Base-by-base conservation (phyloP, 192 early-diverging fungal species). In the Coemansia sp. region DNA sequence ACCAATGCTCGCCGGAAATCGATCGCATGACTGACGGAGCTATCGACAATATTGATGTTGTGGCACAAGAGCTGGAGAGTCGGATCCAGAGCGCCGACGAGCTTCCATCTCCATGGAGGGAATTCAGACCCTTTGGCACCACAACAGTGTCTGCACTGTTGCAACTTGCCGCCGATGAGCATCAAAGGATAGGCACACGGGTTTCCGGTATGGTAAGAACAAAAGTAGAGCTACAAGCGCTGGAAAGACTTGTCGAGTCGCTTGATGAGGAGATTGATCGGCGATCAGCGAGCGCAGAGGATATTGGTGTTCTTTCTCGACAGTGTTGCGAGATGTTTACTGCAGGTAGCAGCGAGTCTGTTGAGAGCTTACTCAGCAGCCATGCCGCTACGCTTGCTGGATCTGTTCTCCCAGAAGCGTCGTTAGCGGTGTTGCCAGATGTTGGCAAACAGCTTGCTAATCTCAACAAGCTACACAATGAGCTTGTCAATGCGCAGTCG, bases 101-200 rank as follows among this genome's bases (percentile, higher is more conserved):
- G 19, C 60, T 81, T 44, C 74, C 79, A 16, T 68, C 67, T 32
- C 79, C 79, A 1, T 81, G 79, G 79, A 75, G 59, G 19, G 79
- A 72, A 40, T 81, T 81, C 52, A 37, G 63, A n/a, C 74, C 79
- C 23, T 67, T 73, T 70, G 61, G 60, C 12, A 42, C 79, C 4
- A 57, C 64, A 8, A 67, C 53, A 40, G 37, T 64, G 4, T 45
- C 79, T 0, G 74, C 52, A 41, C 48, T 81, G 13, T 41, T 76
- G 41, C 47, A 64, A 18, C 39, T 73, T 44, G 67, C 70, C 3
- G 11, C 18, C 0, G 37, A 18, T 5, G 79, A 81, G 39, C 73
- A 81, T 19, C 21, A 9, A 23, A 56, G 74, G 6, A 65, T 81
- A 15, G 53, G 39, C 9, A 19, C 9, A 8, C 32, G 47, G 12